phyloP scores from a whole-genome alignment of 225 moss, liverwort and hornwort species.

The Pseudoscleropodium purum region DNA sequence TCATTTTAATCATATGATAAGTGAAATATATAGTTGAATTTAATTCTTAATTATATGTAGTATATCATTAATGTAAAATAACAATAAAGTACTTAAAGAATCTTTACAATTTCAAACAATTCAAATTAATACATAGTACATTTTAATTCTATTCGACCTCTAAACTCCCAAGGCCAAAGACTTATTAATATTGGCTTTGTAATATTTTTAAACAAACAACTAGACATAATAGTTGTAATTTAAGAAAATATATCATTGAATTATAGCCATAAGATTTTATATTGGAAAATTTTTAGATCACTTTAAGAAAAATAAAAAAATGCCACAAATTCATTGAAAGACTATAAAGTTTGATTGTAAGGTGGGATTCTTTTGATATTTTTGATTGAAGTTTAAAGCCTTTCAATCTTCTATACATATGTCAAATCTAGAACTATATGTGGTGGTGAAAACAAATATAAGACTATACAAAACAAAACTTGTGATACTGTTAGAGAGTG shows the following conservation, averaged over 20 bases:
- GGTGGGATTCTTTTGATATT: accelerated
- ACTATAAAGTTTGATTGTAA: too few species aligned
- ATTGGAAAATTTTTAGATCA: accelerated
- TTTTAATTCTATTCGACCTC: background rate
- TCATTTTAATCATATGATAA: background rate
- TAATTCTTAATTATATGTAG: background rate
- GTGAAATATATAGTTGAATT: background rate
- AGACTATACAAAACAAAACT: background rate
- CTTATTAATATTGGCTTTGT: background rate
- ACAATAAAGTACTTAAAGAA: too few species aligned
- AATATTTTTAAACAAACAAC: background rate
- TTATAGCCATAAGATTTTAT: background rate
- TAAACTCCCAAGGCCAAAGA: accelerated
- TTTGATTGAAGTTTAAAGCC: background rate
- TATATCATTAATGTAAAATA: background rate
- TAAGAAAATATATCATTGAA: background rate
- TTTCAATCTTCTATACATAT: background rate
- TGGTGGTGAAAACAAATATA: background rate
- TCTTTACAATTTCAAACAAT: background rate
- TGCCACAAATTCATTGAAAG: too few species aligned
- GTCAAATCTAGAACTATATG: background rate
- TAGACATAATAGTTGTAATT: too few species aligned
- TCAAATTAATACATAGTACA: too few species aligned
- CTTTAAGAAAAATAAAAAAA: background rate
- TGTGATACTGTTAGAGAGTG: accelerated